These are phyloP conservation scores for Ustilago loliicola DNA, from an alignment of 1,284 basidiomycete species.

Conservation along the genomic window DNA sequence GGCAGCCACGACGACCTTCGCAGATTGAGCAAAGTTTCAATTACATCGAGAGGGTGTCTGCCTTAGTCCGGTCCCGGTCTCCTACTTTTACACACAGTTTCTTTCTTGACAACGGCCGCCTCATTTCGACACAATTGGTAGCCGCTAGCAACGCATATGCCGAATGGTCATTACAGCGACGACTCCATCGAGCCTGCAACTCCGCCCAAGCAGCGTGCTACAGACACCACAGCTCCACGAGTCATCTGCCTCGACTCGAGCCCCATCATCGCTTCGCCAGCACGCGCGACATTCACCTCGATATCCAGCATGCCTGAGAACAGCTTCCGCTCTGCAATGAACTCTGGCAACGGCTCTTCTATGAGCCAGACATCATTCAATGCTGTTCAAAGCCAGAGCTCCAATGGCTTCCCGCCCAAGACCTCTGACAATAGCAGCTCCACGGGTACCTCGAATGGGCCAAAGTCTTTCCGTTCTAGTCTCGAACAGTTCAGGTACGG, in stretches of 20 bases:
- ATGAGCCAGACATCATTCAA: constrained; percentile 37
- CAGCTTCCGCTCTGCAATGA: constrained; percentile 45
- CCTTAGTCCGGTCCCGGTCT: not conserved
- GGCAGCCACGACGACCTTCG: not conserved
- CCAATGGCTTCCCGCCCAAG: constrained; percentile 11
- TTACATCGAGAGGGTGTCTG: too few relatives aligned
- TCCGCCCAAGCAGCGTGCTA: constrained; percentile 23
- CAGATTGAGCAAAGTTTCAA: not conserved
- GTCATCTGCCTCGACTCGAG: constrained; percentile 45
- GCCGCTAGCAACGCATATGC: constrained; percentile 23
- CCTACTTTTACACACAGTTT: not conserved
- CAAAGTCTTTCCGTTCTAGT: constrained; percentile 26
- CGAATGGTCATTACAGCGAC: constrained; percentile 35
- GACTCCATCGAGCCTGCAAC: constrained; percentile 49
- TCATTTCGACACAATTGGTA: not conserved
- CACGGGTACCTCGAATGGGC: not conserved
- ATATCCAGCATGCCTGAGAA: constrained; percentile 24
- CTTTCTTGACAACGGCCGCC: not conserved
- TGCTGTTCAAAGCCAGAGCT: constrained; percentile 6
- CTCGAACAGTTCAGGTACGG: constrained; percentile 48
- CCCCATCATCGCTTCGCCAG: constrained; percentile 29
- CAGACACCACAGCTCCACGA: constrained; percentile 20
- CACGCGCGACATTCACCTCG: not conserved
- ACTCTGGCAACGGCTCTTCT: constrained; percentile 27
- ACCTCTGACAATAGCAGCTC: constrained; percentile 14